Evolutionary conservation across 2,329 filamentous ascomycete genomes (phyloP), one percentile per base, ranked within the genome.

Genomic region (Simplicillium aogashimaense): DNA sequence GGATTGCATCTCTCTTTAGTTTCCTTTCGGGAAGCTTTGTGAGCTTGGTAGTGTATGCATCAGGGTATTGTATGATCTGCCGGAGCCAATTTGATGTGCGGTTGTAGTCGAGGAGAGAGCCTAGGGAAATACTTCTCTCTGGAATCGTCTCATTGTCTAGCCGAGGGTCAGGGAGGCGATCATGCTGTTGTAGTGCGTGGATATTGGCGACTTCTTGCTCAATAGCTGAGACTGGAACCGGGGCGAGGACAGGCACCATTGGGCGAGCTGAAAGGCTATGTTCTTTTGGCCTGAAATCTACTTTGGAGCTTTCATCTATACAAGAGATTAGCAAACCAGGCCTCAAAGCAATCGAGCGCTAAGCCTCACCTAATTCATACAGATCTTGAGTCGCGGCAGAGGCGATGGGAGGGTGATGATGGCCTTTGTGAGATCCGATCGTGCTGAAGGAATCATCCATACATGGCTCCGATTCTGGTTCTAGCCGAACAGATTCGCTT

Each of bases 11-110:
- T 25, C 20, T 25, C 20, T 25, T 25, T 25, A 25, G 20, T 9
- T 9, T 25, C 9, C 20, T 49, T 16, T 37, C 30, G 1, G 50
- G 56, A 7, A 50, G 47, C 15, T 50, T 49, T 11, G 59, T 62
- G 20, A 58, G 49, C 30, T 43, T 54, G 12, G 56, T 41, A 7
- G 43, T 44, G 15, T 55, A 50, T 2, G 49, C 29, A 7, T 54
- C 53, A 6, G 51, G 52, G 31, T 50, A 42, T n/a, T 39, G 50
- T n/a, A 59, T 38, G 9, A 63, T 42, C 13, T 52, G 51, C 16
- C 51, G 55, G 8, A 63, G 46, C 62, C 59, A 65, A 18, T 54
- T 46, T 8, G 51, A 46, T 10, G 59, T 60, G 18, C 57, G 52
- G 16, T 49, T 53, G 40, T 59, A 60, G 41, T 62, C 52, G 13